Base-by-base conservation (phyloP, 2,329 filamentous ascomycete genomes). In the Phaeoacremonium minimum region DNA sequence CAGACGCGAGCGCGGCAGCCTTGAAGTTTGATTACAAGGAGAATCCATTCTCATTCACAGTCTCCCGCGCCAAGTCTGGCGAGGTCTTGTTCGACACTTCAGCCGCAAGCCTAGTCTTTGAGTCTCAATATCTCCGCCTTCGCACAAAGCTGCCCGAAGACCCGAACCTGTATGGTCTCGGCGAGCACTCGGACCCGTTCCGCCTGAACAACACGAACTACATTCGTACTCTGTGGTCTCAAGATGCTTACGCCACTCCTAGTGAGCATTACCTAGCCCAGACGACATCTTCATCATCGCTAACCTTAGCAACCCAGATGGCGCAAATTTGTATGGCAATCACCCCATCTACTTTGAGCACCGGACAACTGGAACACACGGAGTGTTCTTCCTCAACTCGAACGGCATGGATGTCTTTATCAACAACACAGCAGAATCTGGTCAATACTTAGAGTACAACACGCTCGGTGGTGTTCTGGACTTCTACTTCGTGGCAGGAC, bases 331-430 rank as follows among this genome's bases (percentile, higher is more conserved):
- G 5, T 89, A 90, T 46, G 82, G 84, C 4, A 76, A 74, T 33
- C 85, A 89, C 45, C 84, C 85, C 0, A 65, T 88, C n/a, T 88
- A 88, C 60, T 77, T 83, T 46, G 85, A 89, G 40, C 80, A 87
- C 52, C 73, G 85, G 15, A 69, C 69, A 6, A 48, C 53, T 37
- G 63, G 78, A 51, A 61, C 81, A 42, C 54, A 86, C 63, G 71
- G 82, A 14, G 84, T 87, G 4, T 83, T 87, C 53, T 63, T 87
- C 16, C 60, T 85, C 45, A 87, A 86, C 57, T 82, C 79, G 11
- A 83, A 87, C 49, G 84, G 77, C 20, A 89, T 89, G 80, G 84
- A 90, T 42, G 70, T 90, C 55, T 83, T 82, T 47, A 80, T 90
- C 55, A 75, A 87, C 53, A 74, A 78, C 44, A 75, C 74, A 2